Conservation (phyloP, 352 stramenopile species). For the Pythium utonaiense region DNA sequence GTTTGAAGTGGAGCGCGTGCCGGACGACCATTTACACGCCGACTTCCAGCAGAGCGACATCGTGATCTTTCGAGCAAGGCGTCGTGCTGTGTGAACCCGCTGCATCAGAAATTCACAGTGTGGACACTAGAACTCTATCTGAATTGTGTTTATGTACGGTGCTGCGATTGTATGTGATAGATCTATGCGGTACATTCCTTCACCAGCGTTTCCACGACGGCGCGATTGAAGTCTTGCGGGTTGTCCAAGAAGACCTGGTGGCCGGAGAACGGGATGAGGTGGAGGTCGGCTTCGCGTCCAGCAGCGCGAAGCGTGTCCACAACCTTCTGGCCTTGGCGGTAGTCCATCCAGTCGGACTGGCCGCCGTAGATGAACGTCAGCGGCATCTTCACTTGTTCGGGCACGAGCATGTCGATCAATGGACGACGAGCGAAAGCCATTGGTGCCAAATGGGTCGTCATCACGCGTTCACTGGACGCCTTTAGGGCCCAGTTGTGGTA, state of each 20-base stretch:
- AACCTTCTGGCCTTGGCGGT: conserved; percentile 56
- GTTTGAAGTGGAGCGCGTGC: conserved; percentile 46
- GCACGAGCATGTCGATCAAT: conserved; percentile 57
- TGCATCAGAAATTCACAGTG: too few relatives aligned
- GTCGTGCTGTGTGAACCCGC: conserved; percentile 16
- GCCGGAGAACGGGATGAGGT: conserved; percentile 56
- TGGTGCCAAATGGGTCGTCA: conserved; percentile 73
- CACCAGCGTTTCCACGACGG: conserved; percentile 44
- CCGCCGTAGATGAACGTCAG: conserved; percentile 82
- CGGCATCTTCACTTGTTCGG: conserved; percentile 65
- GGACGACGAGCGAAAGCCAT: conserved; percentile 63
- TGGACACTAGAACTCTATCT: conserved; percentile 5
- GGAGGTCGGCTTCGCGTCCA: conserved; percentile 37
- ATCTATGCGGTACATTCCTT: conserved; percentile 5
- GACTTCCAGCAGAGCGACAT: conserved; percentile 74
- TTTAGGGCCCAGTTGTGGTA: conserved; percentile 88
- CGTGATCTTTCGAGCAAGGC: conserved; percentile 49
- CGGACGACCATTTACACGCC: conserved; percentile 41
- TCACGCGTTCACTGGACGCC: conserved; percentile 61
- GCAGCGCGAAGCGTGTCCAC: conserved; percentile 47
- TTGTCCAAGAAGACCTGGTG: conserved; percentile 88
- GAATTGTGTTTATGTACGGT: background rate
- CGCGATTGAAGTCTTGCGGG: conserved; percentile 57
- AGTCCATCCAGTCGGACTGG: conserved; percentile 87
- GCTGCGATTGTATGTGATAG: background rate